These are phyloP conservation scores for Polytrichum commune DNA, from an alignment of 225 moss, liverwort and hornwort genomes.

Conservation along the genomic window DNA sequence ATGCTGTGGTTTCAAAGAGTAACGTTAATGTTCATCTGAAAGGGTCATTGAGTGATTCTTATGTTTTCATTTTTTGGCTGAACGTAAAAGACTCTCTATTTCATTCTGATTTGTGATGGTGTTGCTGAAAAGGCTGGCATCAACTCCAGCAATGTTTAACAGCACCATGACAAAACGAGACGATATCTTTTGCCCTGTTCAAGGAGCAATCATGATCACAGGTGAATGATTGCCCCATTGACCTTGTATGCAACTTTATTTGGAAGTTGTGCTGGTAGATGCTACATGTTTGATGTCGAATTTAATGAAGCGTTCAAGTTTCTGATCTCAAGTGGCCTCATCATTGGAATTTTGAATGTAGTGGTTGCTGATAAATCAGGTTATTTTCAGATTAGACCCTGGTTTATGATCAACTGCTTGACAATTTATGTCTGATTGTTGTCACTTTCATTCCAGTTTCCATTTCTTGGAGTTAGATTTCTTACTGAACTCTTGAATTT, in stretches of 20 bases:
- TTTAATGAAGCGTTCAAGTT: too few species aligned
- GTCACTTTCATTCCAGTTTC: too few species aligned
- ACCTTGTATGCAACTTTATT: slow-evolving; percentile 3
- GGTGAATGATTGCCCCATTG: slow-evolving; percentile 28
- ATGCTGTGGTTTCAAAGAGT: background rate
- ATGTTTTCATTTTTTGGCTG: background rate
- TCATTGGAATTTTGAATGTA: too few species aligned
- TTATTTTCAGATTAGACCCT: too few species aligned
- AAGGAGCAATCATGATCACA: slow-evolving; percentile 94
- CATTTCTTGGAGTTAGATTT: too few species aligned
- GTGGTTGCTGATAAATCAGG: too few species aligned
- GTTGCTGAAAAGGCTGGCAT: slow-evolving; percentile 66
- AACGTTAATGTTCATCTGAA: slow-evolving; percentile 1
- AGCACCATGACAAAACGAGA: slow-evolving; percentile 73
- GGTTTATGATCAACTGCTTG: too few species aligned
- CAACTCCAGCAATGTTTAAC: slow-evolving; percentile 99
- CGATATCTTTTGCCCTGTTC: slow-evolving; percentile 75
- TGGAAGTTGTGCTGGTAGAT: background rate
- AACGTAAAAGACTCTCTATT: slow-evolving; percentile 6
- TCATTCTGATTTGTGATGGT: slow-evolving; percentile 10
- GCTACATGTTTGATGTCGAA: background rate
- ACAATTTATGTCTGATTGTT: too few species aligned
- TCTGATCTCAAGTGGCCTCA: too few species aligned
- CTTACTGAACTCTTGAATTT: too few species aligned
- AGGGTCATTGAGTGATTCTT: slow-evolving; percentile 3